phyloP scores from a whole-genome alignment of 768 basidiomycete species.

The Gautieria morchelliformis region DNA sequence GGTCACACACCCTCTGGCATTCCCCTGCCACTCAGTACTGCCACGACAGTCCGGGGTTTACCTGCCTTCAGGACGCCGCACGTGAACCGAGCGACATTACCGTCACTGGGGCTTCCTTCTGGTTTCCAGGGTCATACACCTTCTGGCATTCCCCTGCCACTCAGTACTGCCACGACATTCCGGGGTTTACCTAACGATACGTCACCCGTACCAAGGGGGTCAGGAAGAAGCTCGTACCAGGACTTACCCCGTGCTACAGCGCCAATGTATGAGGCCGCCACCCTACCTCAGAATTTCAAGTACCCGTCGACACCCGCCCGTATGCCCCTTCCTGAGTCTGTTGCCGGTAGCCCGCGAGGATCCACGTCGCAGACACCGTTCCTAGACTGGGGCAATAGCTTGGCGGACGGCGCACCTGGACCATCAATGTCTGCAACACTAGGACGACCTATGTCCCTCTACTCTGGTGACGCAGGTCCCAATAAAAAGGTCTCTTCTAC shows the following conservation, averaged over 20 bases:
- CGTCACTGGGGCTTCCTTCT: background rate
- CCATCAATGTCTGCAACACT: background rate
- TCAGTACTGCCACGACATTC: background rate
- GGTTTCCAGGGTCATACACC: background rate
- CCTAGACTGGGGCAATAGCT: background rate
- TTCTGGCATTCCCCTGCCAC: background rate
- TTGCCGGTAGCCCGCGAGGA: background rate
- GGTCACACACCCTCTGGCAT: background rate
- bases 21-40: background rate
- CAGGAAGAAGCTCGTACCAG: background rate
- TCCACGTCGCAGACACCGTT: background rate
- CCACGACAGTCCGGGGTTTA: background rate
- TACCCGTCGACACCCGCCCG: background rate
- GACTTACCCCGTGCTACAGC: background rate
- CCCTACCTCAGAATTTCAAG: background rate
- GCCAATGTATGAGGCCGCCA: background rate
- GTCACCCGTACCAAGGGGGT: background rate
- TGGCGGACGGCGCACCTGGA: background rate
- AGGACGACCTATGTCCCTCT: background rate
- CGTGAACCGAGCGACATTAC: background rate
- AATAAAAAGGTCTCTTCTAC: conserved; percentile 1
- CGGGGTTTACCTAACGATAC: background rate
- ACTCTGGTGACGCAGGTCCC: background rate
- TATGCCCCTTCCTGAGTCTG: background rate
- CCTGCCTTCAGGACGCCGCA: background rate